Percentiles rank a stretch among this genome's conserved stretches.
phyloP scores from a whole-genome alignment of 2,329 filamentous ascomycete species.

The Pestalotiopsis sp. region DNA sequence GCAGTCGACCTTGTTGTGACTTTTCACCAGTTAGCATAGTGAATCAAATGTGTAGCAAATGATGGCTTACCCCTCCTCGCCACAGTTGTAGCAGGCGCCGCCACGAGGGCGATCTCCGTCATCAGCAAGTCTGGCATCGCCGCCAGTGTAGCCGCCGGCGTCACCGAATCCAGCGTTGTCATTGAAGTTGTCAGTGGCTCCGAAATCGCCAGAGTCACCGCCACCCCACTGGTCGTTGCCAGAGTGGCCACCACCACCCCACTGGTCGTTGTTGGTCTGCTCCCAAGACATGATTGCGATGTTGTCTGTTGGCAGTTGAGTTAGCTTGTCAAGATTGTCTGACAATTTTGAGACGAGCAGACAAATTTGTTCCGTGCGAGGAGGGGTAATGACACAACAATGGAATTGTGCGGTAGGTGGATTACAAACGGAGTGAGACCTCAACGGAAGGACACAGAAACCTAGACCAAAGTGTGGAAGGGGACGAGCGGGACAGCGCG shows the following conservation, averaged over 20 bases:
- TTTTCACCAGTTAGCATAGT: slow-evolving; percentile 26
- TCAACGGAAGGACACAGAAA: neutral
- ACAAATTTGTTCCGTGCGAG: neutral
- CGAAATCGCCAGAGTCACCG: neutral
- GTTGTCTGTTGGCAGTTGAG: neutral
- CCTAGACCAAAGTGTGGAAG: neutral
- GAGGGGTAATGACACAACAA: neutral
- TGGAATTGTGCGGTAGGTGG: neutral
- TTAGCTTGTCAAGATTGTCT: neutral
- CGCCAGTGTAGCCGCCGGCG: neutral
- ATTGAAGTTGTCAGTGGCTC: neutral
- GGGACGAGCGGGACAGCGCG: neutral
- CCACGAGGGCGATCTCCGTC: slow-evolving; percentile 30
- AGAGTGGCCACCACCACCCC: neutral
- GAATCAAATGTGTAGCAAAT: neutral
- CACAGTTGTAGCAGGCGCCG: slow-evolving; percentile 62
- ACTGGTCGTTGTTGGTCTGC: slow-evolving; percentile 6
- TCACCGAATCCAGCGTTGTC: neutral
- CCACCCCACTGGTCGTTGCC: slow-evolving; percentile 4
- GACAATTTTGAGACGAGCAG: neutral
- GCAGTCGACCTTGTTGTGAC: slow-evolving; percentile 67
- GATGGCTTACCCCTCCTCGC: slow-evolving; percentile 48
- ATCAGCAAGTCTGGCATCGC: slow-evolving; percentile 16
- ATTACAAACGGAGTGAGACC: neutral
- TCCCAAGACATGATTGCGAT: slow-evolving; percentile 12